Base-by-base conservation (phyloP, 1,284 basidiomycete species). In the Kalmanozyma brasiliensis region DNA sequence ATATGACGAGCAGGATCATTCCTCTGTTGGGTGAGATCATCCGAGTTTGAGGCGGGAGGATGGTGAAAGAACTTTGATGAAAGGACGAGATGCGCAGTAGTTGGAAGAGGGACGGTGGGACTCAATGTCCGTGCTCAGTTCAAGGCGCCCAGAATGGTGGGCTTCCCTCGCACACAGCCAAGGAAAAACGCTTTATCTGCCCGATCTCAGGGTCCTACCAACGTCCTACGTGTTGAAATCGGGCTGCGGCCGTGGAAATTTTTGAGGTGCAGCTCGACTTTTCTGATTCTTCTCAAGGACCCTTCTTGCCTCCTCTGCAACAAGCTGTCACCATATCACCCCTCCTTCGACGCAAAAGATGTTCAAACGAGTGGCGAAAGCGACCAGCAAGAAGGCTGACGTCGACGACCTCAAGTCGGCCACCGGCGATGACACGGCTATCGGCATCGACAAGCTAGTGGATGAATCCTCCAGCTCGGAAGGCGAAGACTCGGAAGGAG, bases 351-450 rank as follows among this genome's bases (percentile, higher is more conserved):
- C 11, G 9, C 17, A 36, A 23, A 58, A 19, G 11, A 70, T 70
- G 67, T 70, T 70, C 58, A 70, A 70, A 51, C 41, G 67, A 37
- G 67, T 70, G 36, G 51, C 45, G 9, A 65, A 62, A 41, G 66
- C 66, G 30, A 69, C 66, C 2, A 40, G 29, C 32, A 59, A 45
- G 29, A 69, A 58, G 38, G 43, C 11, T 24, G 49, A 56, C 36
- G 56, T 37, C n/a, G 60, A 63, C n/a, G 47, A 64, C 4, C 35
- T 60, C 49, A 63, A 64, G 45, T n/a, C 36, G 4, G 48, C 34
- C 1, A 60, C 55, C 11, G 66, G 66, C 5, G 66, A 69, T 23
- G 66, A 69, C 49, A 63, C 66, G 13, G 66, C 60, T 10, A 52
- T 69, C 29, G 59, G 55, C 43, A 63, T 69, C 52, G 66, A 69